Percentiles rank a stretch among this genome's conserved stretches.
Evolutionary conservation across 257 asterid species (phyloP).

Genomic region (Solanum bulbocastanum): DNA sequence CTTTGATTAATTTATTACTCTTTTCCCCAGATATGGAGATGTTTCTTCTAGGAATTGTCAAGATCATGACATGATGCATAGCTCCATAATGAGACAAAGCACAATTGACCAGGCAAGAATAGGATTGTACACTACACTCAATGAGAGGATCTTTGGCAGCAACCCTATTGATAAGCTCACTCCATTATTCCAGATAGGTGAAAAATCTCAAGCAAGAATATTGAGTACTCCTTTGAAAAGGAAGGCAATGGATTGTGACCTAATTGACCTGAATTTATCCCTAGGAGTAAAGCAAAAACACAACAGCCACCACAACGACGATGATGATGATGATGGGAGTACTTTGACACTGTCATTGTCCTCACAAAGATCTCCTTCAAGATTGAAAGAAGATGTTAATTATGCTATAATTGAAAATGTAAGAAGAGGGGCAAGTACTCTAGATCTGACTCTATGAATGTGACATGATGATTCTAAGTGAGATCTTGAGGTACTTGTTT

Average conservation of each 20-base stretch:
- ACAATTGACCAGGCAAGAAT: constrained; percentile 14
- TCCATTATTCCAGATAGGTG: background rate
- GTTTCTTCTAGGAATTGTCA: constrained; percentile 11
- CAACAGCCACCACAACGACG: constrained; percentile 1
- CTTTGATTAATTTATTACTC: background rate
- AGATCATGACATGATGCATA: constrained; percentile 29
- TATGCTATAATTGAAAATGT: constrained; percentile 10
- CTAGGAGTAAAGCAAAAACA: constrained; percentile 25
- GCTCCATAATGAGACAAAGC: constrained; percentile 9
- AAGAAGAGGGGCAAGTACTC: constrained; percentile 68
- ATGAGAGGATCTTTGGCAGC: background rate
- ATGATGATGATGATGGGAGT: constrained; percentile 21
- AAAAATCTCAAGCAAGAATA: background rate
- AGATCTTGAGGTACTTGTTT: constrained; percentile 43
- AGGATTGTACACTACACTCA: background rate
- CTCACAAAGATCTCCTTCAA: constrained; percentile 19
- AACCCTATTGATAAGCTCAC: background rate
- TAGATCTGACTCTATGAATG: constrained; percentile 96
- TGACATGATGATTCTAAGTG: constrained; percentile 57
- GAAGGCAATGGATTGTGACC: constrained; percentile 19
- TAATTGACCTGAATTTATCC: constrained; percentile 47
- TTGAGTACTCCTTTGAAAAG: constrained; percentile 19
- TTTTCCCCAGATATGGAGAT: constrained; percentile 37
- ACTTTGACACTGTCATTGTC: constrained; percentile 29
- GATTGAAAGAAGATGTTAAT: constrained; percentile 18